phyloP scores from a whole-genome alignment of 495 filamentous ascomycete genomes.

The Cercophora samala region DNA sequence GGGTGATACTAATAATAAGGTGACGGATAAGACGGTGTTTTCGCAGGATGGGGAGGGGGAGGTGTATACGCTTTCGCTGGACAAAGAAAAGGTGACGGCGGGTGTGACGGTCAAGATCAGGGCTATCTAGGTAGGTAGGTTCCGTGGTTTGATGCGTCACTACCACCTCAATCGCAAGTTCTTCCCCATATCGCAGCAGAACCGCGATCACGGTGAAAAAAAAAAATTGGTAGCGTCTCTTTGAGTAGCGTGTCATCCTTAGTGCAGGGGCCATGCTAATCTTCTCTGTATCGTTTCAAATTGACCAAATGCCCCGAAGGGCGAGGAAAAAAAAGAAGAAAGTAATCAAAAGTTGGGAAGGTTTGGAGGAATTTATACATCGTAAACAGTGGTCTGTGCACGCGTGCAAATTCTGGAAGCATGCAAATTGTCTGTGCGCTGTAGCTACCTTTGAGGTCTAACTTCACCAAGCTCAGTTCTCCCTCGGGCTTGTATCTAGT shows the following conservation, averaged over 20 bases:
- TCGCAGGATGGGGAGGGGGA: neutral
- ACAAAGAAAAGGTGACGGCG: neutral
- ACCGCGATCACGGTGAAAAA: constrained; percentile 53
- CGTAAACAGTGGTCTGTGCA: neutral
- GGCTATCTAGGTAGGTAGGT: neutral
- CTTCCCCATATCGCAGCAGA: neutral
- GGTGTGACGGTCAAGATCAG: neutral
- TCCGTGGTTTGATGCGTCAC: no score
- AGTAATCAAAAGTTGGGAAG: constrained; percentile 9
- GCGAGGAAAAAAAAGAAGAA: constrained; percentile 27
- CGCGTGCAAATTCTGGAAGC: neutral
- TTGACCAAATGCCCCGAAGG: constrained; percentile 39
- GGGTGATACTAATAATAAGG: neutral
- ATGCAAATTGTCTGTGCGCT: neutral
- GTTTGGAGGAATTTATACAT: neutral
- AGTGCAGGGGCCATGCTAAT: constrained; percentile 99
- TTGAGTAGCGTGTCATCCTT: constrained; percentile 99
- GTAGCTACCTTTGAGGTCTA: neutral
- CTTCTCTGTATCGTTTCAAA: constrained; percentile 64
- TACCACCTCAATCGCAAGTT: neutral
- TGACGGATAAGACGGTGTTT: neutral
- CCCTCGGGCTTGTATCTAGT: neutral
- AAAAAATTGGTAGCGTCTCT: constrained; percentile 90
- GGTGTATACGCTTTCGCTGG: neutral
- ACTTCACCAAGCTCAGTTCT: neutral